Evolutionary conservation across 75 land plant genomes (phyloP).

Genomic region (Sequoiadendron giganteum): DNA sequence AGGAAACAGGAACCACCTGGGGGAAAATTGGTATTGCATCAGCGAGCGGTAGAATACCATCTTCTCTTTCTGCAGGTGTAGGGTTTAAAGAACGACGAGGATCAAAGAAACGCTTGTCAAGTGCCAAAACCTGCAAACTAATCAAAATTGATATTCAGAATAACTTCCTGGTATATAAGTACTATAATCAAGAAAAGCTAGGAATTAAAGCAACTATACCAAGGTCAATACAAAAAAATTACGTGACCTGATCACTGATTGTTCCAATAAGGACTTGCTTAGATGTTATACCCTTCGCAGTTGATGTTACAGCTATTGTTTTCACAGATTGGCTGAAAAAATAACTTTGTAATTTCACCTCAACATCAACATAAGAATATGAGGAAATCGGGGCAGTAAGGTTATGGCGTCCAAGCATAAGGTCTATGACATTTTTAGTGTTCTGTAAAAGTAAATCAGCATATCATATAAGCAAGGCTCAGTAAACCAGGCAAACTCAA

Average conservation of each 20-base stretch:
- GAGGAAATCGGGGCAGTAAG: conserved; percentile 76
- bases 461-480: background rate
- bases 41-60: conserved; percentile 89
- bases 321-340: conserved; percentile 90
- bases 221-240: conserved; percentile 6
- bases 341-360: conserved; percentile 81
- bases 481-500: background rate
- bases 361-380: conserved; percentile 72
- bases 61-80: conserved; percentile 84
- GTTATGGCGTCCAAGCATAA: conserved; percentile 87
- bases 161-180: background rate
- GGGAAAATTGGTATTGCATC: conserved; percentile 91
- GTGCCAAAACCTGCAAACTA: conserved; percentile 76
- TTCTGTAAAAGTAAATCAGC: conserved; percentile 50
- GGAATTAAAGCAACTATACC: background rate
- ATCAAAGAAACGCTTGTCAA: conserved; percentile 95
- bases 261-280: conserved; percentile 96
- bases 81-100: conserved; percentile 86
- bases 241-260: conserved; percentile 82
- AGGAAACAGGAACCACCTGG: conserved; percentile 51
- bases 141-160: background rate
- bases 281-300: conserved; percentile 92
- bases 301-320: conserved; percentile 73
- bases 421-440: conserved; percentile 81
- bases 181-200: background rate